These are phyloP conservation scores for Globisporangium sylvaticum DNA, from an alignment of 352 stramenopile species.

Conservation along the genomic window DNA sequence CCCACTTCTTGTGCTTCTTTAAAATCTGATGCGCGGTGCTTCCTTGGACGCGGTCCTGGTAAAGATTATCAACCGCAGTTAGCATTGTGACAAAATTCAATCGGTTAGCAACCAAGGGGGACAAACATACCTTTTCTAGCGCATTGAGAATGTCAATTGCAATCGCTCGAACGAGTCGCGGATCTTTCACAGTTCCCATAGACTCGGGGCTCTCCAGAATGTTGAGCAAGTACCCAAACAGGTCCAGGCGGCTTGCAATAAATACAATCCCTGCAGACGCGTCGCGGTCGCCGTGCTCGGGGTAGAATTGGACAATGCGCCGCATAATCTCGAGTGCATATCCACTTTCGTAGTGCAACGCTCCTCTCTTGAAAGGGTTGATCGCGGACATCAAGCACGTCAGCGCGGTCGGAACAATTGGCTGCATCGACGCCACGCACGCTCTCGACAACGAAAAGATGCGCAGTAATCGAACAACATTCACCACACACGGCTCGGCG, in stretches of 20 bases:
- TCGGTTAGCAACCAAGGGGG: too few species aligned
- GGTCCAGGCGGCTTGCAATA: slow-evolving; percentile 54
- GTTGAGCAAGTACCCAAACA: slow-evolving; percentile 74
- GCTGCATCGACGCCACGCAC: slow-evolving; percentile 56
- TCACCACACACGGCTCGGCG: slow-evolving; percentile 58
- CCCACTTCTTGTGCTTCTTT: slow-evolving; percentile 88
- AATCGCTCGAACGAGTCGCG: slow-evolving; percentile 54
- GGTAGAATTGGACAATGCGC: slow-evolving; percentile 61
- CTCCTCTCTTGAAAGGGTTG: slow-evolving; percentile 42
- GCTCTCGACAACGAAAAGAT: slow-evolving; percentile 53
- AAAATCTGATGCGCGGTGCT: slow-evolving; percentile 69
- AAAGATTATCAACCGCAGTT: too few species aligned
- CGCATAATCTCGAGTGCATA: slow-evolving; percentile 75
- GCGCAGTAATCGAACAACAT: slow-evolving; percentile 62
- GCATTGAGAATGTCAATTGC: slow-evolving; percentile 77
- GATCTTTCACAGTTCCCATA: slow-evolving; percentile 58
- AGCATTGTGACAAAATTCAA: too few species aligned
- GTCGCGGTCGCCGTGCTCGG: slow-evolving; percentile 61
- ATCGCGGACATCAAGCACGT: slow-evolving; percentile 50
- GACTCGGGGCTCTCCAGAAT: slow-evolving; percentile 61
- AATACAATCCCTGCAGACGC: slow-evolving; percentile 67
- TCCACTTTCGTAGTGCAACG: slow-evolving; percentile 60
- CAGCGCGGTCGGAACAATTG: slow-evolving; percentile 48
- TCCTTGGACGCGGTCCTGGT: slow-evolving; percentile 71
- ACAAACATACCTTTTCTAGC: slow-evolving; percentile 58